A percentile compares a stretch with the other conserved stretches of the same genome.
phyloP scores from a whole-genome alignment of 352 stramenopile genomes.

The Saprolegnia parasitica region DNA sequence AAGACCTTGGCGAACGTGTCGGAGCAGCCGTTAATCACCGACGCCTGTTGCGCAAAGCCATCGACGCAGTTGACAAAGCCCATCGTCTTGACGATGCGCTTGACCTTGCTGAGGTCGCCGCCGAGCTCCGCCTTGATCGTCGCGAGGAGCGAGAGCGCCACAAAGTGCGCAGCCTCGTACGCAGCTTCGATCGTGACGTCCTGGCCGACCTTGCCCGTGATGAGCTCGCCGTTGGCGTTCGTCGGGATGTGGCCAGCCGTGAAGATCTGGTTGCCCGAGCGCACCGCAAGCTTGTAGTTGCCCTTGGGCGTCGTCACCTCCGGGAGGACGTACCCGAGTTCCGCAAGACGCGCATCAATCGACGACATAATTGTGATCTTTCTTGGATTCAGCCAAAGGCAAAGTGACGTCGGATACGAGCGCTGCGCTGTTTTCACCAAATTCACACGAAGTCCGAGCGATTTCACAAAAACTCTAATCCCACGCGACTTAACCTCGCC shows the following conservation, averaged over 20 bases:
- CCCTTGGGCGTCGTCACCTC: constrained; percentile 40
- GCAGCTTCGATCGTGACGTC: constrained; percentile 53
- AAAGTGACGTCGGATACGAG: neutral
- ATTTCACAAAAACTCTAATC: too few species aligned
- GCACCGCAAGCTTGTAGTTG: constrained; percentile 38
- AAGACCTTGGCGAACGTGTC: constrained; percentile 70
- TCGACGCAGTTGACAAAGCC: constrained; percentile 80
- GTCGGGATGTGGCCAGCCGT: constrained; percentile 40
- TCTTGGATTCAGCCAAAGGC: neutral
- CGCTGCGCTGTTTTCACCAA: too few species aligned
- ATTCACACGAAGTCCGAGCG: too few species aligned
- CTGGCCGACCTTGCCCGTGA: constrained; percentile 47
- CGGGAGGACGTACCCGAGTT: constrained; percentile 42
- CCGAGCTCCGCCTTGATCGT: constrained; percentile 44
- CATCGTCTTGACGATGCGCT: constrained; percentile 76
- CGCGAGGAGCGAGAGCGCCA: constrained; percentile 55
- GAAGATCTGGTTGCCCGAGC: constrained; percentile 38
- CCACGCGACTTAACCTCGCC: too few species aligned
- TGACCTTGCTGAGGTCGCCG: constrained; percentile 59
- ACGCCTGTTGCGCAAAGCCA: constrained; percentile 57
- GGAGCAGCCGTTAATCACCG: constrained; percentile 79
- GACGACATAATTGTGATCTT: constrained; percentile 3
- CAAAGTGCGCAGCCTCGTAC: constrained; percentile 48
- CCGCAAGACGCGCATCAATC: constrained; percentile 30
- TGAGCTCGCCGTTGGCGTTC: constrained; percentile 32